Conservation (phyloP, 805 yeast species). For the Trichomonascus vanleenenianus region DNA sequence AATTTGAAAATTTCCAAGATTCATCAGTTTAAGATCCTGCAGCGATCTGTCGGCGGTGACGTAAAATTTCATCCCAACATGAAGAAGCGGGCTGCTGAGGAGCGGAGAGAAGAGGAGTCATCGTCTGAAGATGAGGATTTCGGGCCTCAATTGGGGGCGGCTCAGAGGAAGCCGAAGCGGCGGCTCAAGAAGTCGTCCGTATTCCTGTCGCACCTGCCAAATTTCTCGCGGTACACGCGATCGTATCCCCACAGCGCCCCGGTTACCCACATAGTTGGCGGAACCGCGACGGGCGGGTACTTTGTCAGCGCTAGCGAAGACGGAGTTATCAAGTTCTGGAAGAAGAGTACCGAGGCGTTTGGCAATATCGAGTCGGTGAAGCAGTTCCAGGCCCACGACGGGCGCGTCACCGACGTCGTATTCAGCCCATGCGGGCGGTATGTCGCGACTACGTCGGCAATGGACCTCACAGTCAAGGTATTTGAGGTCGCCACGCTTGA, state of each 20-base stretch:
- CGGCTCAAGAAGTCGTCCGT: not conserved
- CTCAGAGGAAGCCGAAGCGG: not conserved
- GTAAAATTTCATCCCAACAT: too few species aligned
- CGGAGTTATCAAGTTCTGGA: conserved; percentile 33
- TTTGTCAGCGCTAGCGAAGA: conserved; percentile 28
- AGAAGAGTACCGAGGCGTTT: conserved; percentile 9
- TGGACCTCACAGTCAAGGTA: conserved; percentile 21
- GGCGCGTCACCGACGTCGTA: conserved; percentile 9
- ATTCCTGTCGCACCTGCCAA: conserved; percentile 2
- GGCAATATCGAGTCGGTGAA: conserved; percentile 29
- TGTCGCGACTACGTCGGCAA: conserved; percentile 23
- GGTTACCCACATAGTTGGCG: conserved; percentile 9
- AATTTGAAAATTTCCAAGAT: too few species aligned
- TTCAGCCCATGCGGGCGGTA: conserved; percentile 20
- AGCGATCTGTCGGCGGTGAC: too few species aligned
- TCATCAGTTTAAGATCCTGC: too few species aligned
- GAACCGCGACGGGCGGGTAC: conserved; percentile 10
- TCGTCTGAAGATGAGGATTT: not conserved
- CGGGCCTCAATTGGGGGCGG: too few species aligned
- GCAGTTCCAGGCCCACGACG: conserved; percentile 23
- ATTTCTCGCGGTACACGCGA: conserved; percentile 16
- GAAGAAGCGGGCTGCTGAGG: too few species aligned
- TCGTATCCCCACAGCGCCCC: conserved; percentile 21
- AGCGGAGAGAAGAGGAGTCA: too few species aligned
- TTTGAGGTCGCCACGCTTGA: conserved; percentile 32